These are phyloP conservation scores for Neofusicoccum kwambonambiense DNA, from an alignment of 2,329 filamentous ascomycete genomes.

Conservation along the genomic window DNA sequence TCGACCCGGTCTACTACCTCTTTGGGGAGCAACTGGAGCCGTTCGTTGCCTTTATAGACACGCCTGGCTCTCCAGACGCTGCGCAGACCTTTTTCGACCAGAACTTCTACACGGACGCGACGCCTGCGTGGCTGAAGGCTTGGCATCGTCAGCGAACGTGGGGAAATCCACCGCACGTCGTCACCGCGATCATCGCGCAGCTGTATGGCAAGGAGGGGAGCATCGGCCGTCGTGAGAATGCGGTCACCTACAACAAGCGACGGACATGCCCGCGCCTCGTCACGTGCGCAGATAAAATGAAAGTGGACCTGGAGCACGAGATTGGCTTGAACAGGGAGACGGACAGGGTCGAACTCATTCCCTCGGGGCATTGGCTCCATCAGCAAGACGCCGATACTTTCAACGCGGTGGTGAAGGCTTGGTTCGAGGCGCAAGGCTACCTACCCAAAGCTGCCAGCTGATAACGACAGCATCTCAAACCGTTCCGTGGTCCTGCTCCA, in stretches of 20 bases:
- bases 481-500: no score
- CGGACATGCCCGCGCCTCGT: constrained; percentile 21
- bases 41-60: not conserved
- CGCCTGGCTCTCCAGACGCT: not conserved
- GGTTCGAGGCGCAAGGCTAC: constrained; percentile 19
- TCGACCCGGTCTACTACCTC: constrained; percentile 23
- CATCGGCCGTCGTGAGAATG: constrained; percentile 19
- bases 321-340: constrained; percentile 19
- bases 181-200: constrained; percentile 11
- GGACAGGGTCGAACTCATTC: constrained; percentile 19
- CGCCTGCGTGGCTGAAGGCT: constrained; percentile 23
- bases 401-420: constrained; percentile 21
- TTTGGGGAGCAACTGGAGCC: constrained; percentile 13
- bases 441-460: no score
- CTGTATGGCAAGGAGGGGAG: constrained; percentile 12
- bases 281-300: constrained; percentile 18
- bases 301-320: constrained; percentile 21
- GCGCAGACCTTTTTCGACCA: not conserved
- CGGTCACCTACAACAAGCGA: constrained; percentile 19
- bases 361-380: constrained; percentile 24
- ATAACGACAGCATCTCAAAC: no score
- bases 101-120: not conserved
- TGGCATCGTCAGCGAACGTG: constrained; percentile 21
- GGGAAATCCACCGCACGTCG: constrained; percentile 20
- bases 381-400: constrained; percentile 23